A percentile compares a stretch with the other conserved stretches of the same genome.
Conservation (phyloP, 2,329 filamentous ascomycete species). For the Alternaria sp. region DNA sequence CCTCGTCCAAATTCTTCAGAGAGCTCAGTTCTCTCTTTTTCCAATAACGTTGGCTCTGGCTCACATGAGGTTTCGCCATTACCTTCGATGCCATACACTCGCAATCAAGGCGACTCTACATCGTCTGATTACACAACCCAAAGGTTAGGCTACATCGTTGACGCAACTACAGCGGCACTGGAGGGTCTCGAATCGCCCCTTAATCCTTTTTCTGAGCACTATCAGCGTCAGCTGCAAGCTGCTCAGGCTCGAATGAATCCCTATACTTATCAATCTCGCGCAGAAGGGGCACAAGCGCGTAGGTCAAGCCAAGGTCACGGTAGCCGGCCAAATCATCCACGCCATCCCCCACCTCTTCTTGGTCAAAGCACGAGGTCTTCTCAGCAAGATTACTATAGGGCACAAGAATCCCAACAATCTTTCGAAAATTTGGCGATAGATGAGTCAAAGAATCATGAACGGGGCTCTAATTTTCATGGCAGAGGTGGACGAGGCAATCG, state of each 20-base stretch:
- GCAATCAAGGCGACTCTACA: constrained; percentile 13
- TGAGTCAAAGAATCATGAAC: neutral
- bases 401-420: neutral
- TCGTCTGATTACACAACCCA: constrained; percentile 2
- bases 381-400: neutral
- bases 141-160: constrained; percentile 3
- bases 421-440: neutral
- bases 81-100: constrained; percentile 36
- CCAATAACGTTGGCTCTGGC: neutral
- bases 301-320: neutral
- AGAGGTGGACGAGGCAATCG: constrained; percentile 18
- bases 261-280: neutral
- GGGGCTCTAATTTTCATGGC: neutral
- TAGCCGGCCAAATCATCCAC: neutral
- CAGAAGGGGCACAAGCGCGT: neutral
- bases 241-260: constrained; percentile 11
- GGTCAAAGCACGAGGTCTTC: neutral
- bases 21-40: constrained; percentile 19
- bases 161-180: constrained; percentile 30
- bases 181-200: constrained; percentile 39
- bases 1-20: neutral
- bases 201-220: constrained; percentile 32
- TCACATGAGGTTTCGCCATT: constrained; percentile 22
- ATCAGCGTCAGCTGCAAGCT: constrained; percentile 8
- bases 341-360: neutral